Evolutionary conservation across 2,329 filamentous ascomycete species (phyloP), one percentile per base, ranked within the genome.

Genomic region (Daldinia sp.): DNA sequence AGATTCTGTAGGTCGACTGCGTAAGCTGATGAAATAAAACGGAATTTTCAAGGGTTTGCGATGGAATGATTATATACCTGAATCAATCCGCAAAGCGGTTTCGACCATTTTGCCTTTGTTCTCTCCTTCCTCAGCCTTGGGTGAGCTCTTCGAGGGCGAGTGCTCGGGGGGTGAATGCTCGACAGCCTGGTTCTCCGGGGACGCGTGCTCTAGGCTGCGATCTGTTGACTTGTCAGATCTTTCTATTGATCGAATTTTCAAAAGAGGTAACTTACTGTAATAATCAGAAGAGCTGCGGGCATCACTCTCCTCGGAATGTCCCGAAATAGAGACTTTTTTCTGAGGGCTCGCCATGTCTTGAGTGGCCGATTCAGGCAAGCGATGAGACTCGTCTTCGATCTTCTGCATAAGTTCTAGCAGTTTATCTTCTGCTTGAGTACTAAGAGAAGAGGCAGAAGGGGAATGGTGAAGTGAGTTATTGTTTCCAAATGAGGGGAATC

Each of bases 401-500:
- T 18, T 39, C 26, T 39, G 35, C 13, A 51, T 26, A 53, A 28
- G 33, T 13, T 48, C 37, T n/a, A 44, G 13, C 4, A 58, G 35
- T 50, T 13, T n/a, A 15, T 30, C 15, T 48, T 55, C 48, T 5
- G 23, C 4, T 6, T 54, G 53, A n/a, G 41, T 20, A 15, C 51
- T 58, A 6, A 50, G 46, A 20, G 48, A 37, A 23, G 56, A 65
- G 20, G 6, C 18, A 30, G 62, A 54, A 50, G 61, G 48, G 33
- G 61, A 54, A 28, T 62, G 63, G 3, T 39, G 20, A 33, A 56
- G 41, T 3, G 67, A 63, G 30, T 35, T 35, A 18, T 57, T n/a
- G 9, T 44, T 28, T 10, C 6, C 30, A 35, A 68, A 61, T 10
- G 50, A 41, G 18, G 62, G 62, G 20, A 68, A 57, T 28, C 42